Percentiles rank a stretch among this genome's conserved stretches.
These are phyloP conservation scores for Trametes polyzona DNA, from an alignment of 1,284 basidiomycete species.

Conservation along the genomic window DNA sequence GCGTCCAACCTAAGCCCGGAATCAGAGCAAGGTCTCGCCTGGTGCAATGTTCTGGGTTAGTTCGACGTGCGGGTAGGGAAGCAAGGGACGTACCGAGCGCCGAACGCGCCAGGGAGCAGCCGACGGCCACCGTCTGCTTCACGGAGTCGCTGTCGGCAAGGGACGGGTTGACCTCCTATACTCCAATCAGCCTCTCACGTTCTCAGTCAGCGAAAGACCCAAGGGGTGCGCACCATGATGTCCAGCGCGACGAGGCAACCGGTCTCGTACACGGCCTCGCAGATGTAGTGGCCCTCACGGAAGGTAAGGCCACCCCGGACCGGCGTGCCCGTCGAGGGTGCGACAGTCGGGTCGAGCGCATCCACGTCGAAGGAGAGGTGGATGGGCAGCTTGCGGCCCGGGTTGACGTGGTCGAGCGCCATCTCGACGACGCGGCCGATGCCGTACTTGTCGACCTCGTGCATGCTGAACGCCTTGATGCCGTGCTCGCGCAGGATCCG, in stretches of 20 bases:
- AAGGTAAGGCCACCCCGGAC: constrained; percentile 96
- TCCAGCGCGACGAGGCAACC: constrained; percentile 91
- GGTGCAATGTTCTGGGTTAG: no score
- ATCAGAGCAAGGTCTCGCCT: constrained; percentile 25
- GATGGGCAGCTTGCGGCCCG: constrained; percentile 80
- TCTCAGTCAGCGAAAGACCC: neutral
- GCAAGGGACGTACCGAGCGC: constrained; percentile 69
- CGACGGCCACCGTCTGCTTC: constrained; percentile 89
- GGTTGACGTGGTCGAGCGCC: constrained; percentile 95
- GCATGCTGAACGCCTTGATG: constrained; percentile 98
- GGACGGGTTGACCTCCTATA: constrained; percentile 95
- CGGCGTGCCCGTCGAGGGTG: constrained; percentile 94
- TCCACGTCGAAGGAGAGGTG: constrained; percentile 98
- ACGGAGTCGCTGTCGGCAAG: constrained; percentile 76
- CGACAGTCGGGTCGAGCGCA: constrained; percentile 91
- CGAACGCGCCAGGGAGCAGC: constrained; percentile 89
- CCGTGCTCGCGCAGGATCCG: constrained; percentile 83
- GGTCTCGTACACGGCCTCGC: constrained; percentile 93
- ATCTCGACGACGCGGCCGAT: constrained; percentile 96
- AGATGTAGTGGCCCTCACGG: constrained; percentile 97
- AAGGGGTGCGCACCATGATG: constrained; percentile 69
- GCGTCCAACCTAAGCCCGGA: neutral
- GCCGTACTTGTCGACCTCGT: constrained; percentile 96
- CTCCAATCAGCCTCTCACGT: neutral
- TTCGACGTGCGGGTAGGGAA: no score